Conservation (phyloP, 331 rosid genomes). For the Prunus yedoensis region DNA sequence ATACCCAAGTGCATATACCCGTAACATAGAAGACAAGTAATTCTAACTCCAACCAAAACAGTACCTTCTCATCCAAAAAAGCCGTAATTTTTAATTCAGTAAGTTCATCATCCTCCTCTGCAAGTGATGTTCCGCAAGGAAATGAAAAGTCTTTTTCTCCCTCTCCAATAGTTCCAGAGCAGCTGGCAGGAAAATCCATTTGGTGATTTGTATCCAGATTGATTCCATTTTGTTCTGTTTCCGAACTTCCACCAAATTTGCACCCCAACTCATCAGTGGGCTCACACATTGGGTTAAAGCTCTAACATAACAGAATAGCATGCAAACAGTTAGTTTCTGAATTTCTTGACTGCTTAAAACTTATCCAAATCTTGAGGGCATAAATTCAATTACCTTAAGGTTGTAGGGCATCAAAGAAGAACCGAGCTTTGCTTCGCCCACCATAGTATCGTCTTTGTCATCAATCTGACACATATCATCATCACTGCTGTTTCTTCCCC, state of each 20-base stretch:
- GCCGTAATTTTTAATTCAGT: constrained; percentile 90
- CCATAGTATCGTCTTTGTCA: constrained; percentile 52
- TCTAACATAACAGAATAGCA: constrained; percentile 38
- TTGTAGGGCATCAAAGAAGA: constrained; percentile 49
- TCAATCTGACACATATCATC: constrained; percentile 88
- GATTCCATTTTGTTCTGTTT: constrained; percentile 41
- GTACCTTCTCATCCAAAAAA: constrained; percentile 96
- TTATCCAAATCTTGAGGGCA: constrained; percentile 11
- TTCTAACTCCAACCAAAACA: constrained; percentile 16
- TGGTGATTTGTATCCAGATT: constrained; percentile 34
- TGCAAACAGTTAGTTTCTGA: constrained; percentile 17
- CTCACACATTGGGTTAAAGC: constrained; percentile 90
- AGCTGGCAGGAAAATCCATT: constrained; percentile 37
- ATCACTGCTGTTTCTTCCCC: constrained; percentile 59
- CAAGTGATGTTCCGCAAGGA: constrained; percentile 65
- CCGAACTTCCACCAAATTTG: constrained; percentile 59
- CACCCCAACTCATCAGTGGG: constrained; percentile 80
- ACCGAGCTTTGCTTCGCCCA: constrained; percentile 40
- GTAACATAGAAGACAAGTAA: background rate
- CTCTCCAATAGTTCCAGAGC: constrained; percentile 40
- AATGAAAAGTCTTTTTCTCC: constrained; percentile 60
- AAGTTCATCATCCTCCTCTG: constrained; percentile 90
- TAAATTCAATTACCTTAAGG: constrained; percentile 55
- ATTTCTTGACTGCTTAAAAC: constrained; percentile 15
- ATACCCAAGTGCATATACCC: background rate